Evolutionary conservation across 2,329 filamentous ascomycete species (phyloP), one percentile per base, ranked within the genome.

Genomic region (Amylocarpus encephaloides): DNA sequence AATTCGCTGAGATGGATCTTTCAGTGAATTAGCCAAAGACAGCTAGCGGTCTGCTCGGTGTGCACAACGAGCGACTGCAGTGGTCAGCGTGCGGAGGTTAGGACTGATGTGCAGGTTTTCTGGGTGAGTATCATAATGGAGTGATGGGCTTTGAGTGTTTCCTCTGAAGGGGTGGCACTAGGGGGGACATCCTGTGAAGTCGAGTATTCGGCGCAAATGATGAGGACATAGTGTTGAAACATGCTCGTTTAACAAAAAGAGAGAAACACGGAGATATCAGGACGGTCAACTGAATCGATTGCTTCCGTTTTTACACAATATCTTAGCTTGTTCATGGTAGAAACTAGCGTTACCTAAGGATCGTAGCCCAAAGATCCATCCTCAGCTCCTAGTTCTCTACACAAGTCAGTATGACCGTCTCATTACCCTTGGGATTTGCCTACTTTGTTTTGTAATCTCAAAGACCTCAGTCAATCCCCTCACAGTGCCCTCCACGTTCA

Each of bases 401-500:
- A 16, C 15, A 13, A 33, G 30, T 43, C 10, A 41, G 16, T 41
- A 41, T 18, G 7, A 13, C 15, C 6, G 19, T 18, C 19, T 29
- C n/a, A 12, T 13, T 22, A 42, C 16, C 40, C 22, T 30, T n/a
- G 22, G 11, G 15, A 38, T 10, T 47, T 16, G 61, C 49, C 59
- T 63, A 65, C 63, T 79, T 48, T 75, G 73, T 65, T 82, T 84
- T 7, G 81, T 85, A 52, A 86, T 83, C 62, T 84, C 78, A 62
- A 93, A 93, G 55, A 93, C 88, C 64, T 90, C 82, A 35, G 82
- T 81, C 63, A 94, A 68, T 0, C 88, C 88, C 62, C 87, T 82
- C 44, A 91, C 86, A 30, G 91, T 85, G 0, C 88, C 83, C 62
- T 88, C 85, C 2, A 92, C 86, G 61, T 94, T 93, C 79, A 92